Conservation (phyloP, 2,329 filamentous ascomycete genomes). For the Colletotrichum tofieldiae region DNA sequence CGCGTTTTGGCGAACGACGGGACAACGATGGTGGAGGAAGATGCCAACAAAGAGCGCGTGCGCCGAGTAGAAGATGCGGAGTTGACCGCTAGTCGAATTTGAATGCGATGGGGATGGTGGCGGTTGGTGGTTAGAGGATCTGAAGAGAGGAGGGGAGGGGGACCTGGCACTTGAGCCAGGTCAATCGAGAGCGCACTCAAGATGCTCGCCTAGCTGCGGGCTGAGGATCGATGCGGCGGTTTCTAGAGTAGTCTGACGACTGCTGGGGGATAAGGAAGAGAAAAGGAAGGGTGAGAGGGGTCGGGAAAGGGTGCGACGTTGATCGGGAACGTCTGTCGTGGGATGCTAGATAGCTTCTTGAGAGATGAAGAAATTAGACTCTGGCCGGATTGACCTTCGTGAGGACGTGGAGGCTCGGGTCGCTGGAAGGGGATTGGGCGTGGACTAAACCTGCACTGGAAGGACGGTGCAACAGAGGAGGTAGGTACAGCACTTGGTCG, state of each 20-base stretch:
- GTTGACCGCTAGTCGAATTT: neutral
- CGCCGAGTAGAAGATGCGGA: neutral
- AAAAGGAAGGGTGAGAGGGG: neutral
- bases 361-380: slow-evolving; percentile 34
- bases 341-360: slow-evolving; percentile 23
- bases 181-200: slow-evolving; percentile 29
- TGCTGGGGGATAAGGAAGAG: neutral
- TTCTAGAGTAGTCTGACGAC: neutral
- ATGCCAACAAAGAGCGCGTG: neutral
- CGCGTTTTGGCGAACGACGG: slow-evolving; percentile 3
- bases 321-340: slow-evolving; percentile 18
- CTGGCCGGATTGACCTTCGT: slow-evolving; percentile 30
- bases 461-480: slow-evolving; percentile 6
- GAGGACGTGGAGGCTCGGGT: slow-evolving; percentile 40
- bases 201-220: slow-evolving; percentile 21
- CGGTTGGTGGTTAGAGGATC: slow-evolving; percentile 1
- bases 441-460: slow-evolving; percentile 10
- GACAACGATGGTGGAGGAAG: neutral
- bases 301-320: slow-evolving; percentile 20
- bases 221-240: slow-evolving; percentile 8
- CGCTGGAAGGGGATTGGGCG: slow-evolving; percentile 28
- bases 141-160: slow-evolving; percentile 30
- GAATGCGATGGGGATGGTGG: slow-evolving; percentile 19
- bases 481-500: neutral
- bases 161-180: slow-evolving; percentile 39